Evolutionary conservation across 2,329 filamentous ascomycete species (phyloP).

Genomic region (Elsinoe australis): DNA sequence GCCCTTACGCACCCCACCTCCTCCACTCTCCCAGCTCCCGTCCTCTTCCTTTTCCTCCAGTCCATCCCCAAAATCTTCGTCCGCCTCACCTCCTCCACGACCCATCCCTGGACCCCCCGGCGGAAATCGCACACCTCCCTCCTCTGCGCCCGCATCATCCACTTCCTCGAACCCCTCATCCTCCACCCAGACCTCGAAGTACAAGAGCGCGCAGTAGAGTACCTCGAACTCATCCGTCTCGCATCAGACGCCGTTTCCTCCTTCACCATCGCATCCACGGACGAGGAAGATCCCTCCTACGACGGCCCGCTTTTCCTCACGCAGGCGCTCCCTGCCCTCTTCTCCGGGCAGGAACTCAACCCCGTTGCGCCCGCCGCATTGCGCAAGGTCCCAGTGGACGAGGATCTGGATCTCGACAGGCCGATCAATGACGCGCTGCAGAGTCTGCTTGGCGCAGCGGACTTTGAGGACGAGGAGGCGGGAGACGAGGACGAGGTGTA

Average conservation of each 20-base stretch:
- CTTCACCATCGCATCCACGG: constrained; percentile 54
- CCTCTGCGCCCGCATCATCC: constrained; percentile 70
- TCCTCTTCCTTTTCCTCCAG: constrained; percentile 74
- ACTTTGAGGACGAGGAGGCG: constrained; percentile 37
- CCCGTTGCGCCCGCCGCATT: constrained; percentile 80
- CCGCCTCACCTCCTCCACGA: constrained; percentile 57
- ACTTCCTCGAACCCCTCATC: constrained; percentile 70
- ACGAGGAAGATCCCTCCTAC: constrained; percentile 55
- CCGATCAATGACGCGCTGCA: constrained; percentile 72
- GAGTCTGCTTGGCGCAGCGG: constrained; percentile 52
- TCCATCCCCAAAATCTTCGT: constrained; percentile 80
- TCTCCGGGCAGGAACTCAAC: constrained; percentile 79
- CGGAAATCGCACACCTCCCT: constrained; percentile 68
- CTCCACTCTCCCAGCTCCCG: constrained; percentile 52
- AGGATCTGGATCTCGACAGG: constrained; percentile 67
- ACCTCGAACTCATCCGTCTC: constrained; percentile 79
- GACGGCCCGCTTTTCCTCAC: constrained; percentile 79
- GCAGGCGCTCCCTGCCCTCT: constrained; percentile 82
- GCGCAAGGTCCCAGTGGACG: constrained; percentile 72
- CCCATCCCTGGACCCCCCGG: constrained; percentile 61
- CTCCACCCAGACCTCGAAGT: constrained; percentile 85
- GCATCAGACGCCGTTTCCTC: constrained; percentile 71
- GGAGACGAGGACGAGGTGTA: constrained; percentile 39
- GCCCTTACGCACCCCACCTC: constrained; percentile 63
- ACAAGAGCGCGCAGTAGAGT: constrained; percentile 88